Evolutionary conservation across 2,329 filamentous ascomycete species (phyloP), one percentile per base, ranked within the genome.

Genomic region (Penicillium glabrum): DNA sequence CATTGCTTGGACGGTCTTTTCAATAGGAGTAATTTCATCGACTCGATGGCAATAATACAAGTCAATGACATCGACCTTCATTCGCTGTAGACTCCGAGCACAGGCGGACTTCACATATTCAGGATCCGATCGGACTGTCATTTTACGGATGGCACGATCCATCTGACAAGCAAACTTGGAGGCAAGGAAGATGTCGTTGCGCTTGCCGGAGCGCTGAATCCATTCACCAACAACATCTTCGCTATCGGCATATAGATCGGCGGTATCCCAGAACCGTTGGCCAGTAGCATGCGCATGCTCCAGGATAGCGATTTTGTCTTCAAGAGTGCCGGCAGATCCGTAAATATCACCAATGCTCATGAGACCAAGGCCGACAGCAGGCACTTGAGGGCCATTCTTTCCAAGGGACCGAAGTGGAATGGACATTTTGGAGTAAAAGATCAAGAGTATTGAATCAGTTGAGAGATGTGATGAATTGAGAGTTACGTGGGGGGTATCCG

Each of bases 31-130:
- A 49, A 74, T 71, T 1, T 61, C 62, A 60, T 80, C 77, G 10
- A 79, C 71, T 2, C 77, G 75, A 58, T 80, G 77, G 24, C 72
- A 73, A 60, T 80, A 79, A 58, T 78, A 78, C 3, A 80, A 63
- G 56, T 80, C 77, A 46, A 80, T 77, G 9, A 62, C 63, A 5
- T 75, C 67, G 10, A 75, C 64, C 1, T 72, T 71, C 3, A 80
- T 63, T 26, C 69, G 64, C 52, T 74, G 57, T 14, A 79, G 58
- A 53, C 72, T 76, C 43, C 57, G 66, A 16, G 68, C 66, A 52
- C 75, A 77, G 0, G 75, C 71, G 24, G 60, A 39, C 35, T 69
- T 67, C 31, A 75, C 67, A 51, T 75, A 76, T 37, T 72, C 75
- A 3, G 68, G 69, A 53, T 76, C 73, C 13, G 74, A 74, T 16